Conservation (phyloP, 2,329 filamentous ascomycete genomes). For the Phialemoniopsis sp. region DNA sequence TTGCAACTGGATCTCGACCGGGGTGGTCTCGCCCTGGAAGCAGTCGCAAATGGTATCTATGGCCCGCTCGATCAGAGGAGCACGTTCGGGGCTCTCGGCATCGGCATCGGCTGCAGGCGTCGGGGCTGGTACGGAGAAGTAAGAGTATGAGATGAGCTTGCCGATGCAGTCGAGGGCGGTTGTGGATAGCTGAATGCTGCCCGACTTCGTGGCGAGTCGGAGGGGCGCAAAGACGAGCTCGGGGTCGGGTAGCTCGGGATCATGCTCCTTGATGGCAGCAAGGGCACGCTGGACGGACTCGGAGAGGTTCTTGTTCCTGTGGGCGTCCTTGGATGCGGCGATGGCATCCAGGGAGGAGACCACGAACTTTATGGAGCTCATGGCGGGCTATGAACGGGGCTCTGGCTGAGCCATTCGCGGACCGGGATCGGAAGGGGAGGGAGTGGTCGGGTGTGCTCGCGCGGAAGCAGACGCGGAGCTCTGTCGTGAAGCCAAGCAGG, state of each 20-base stretch:
- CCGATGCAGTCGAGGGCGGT: conserved; percentile 96
- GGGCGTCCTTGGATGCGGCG: conserved; percentile 84
- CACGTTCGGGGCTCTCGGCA: conserved; percentile 25
- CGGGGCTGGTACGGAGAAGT: conserved; percentile 70
- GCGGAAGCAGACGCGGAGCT: no score
- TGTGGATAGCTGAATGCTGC: conserved; percentile 80
- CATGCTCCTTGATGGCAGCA: conserved; percentile 79
- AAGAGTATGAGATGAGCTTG: conserved; percentile 97
- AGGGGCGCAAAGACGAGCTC: conserved; percentile 89
- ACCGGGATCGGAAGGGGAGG: conserved; percentile 7
- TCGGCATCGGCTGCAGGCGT: conserved; percentile 24
- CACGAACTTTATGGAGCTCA: conserved; percentile 95
- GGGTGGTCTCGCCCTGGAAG: conserved; percentile 93
- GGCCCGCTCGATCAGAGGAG: conserved; percentile 89
- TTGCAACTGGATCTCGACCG: conserved; percentile 89
- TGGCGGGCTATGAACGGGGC: conserved; percentile 48
- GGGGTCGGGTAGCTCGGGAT: conserved; percentile 78
- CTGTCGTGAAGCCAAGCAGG: no score
- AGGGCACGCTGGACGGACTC: conserved; percentile 80
- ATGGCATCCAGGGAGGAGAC: conserved; percentile 91
- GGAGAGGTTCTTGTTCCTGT: conserved; percentile 77
- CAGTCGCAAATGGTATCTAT: conserved; percentile 99
- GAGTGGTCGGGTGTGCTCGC: background rate
- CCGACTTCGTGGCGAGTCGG: conserved; percentile 82
- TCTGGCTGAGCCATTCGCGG: conserved; percentile 40